Percentiles rank a stretch among this genome's conserved stretches.
Conservation (phyloP, 2,329 filamentous ascomycete genomes). For the Ophiocordyceps unilateralis region DNA sequence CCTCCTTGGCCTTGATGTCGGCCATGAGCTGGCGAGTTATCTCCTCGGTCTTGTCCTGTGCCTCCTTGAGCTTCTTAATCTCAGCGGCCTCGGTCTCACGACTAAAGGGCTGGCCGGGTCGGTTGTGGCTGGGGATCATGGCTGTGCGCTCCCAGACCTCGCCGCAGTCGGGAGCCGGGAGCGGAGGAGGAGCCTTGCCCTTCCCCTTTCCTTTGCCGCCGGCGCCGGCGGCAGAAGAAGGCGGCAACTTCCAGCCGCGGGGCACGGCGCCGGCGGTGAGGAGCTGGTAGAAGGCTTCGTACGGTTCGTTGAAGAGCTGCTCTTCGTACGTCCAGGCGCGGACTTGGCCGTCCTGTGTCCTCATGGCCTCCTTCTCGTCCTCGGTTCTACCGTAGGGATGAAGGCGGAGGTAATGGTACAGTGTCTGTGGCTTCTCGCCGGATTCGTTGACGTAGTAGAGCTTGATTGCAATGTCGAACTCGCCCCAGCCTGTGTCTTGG, state of each 20-base stretch:
- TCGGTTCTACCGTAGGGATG: conserved; percentile 81
- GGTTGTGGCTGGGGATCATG: conserved; percentile 52
- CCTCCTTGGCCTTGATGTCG: conserved; percentile 48
- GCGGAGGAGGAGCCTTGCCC: conserved; percentile 21
- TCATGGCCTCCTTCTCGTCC: conserved; percentile 46
- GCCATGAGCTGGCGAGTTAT: conserved; percentile 41
- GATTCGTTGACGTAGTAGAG: conserved; percentile 81
- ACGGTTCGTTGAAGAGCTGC: conserved; percentile 93
- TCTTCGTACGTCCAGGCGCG: conserved; percentile 77
- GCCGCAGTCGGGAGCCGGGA: conserved; percentile 21
- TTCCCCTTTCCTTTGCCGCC: conserved; percentile 35
- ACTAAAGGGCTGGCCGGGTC: conserved; percentile 56
- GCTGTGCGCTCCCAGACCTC: conserved; percentile 50
- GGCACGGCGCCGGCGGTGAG: conserved; percentile 56
- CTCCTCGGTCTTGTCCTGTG: conserved; percentile 44
- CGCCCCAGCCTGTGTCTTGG: conserved; percentile 89
- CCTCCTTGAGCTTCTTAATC: conserved; percentile 43
- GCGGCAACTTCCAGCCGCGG: conserved; percentile 20
- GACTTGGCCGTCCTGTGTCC: conserved; percentile 44
- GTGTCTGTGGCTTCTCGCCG: conserved; percentile 85
- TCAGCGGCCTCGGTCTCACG: conserved; percentile 50
- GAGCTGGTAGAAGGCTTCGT: conserved; percentile 76
- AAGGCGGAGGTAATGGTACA: conserved; percentile 81
- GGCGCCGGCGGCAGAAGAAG: conserved; percentile 19
- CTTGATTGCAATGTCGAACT: conserved; percentile 92